Conservation (phyloP, 2,329 filamentous ascomycete species). For the Penicillium psychrosexuale region DNA sequence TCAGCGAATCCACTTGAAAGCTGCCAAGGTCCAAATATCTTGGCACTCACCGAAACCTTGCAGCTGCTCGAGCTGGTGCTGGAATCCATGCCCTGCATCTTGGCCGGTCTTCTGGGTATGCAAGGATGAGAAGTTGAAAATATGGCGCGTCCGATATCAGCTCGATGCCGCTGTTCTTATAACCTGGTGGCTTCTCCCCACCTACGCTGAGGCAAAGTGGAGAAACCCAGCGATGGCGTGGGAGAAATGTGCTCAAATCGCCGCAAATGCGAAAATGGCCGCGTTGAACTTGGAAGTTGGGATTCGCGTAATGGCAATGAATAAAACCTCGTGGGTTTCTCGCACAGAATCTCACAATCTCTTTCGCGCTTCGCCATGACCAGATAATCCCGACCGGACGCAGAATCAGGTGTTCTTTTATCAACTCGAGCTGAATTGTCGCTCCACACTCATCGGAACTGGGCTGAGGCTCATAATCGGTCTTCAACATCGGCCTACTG, state of each 20-base stretch:
- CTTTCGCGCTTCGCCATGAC: neutral
- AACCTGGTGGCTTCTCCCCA: neutral
- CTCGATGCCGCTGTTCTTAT: neutral
- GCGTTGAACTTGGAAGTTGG: neutral
- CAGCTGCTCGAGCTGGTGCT: constrained; percentile 19
- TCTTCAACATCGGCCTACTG: neutral
- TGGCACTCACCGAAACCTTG: constrained; percentile 29
- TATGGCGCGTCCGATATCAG: neutral
- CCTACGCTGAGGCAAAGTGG: constrained; percentile 2
- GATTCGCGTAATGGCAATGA: neutral
- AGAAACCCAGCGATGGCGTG: constrained; percentile 7
- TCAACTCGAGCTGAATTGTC: neutral
- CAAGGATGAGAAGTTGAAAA: neutral
- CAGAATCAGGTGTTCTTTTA: neutral
- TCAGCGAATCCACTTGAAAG: constrained; percentile 2
- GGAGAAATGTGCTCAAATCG: constrained; percentile 21
- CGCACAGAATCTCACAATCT: neutral
- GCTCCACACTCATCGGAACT: neutral
- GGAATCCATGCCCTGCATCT: constrained; percentile 21
- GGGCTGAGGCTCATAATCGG: neutral
- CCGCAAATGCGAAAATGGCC: constrained; percentile 10
- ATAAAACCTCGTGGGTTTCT: neutral
- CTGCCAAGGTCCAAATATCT: neutral
- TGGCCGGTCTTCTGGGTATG: neutral
- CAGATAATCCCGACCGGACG: neutral